These are phyloP conservation scores for Aspergillus ochraceus DNA, from an alignment of 2,329 filamentous ascomycete species.

Conservation along the genomic window DNA sequence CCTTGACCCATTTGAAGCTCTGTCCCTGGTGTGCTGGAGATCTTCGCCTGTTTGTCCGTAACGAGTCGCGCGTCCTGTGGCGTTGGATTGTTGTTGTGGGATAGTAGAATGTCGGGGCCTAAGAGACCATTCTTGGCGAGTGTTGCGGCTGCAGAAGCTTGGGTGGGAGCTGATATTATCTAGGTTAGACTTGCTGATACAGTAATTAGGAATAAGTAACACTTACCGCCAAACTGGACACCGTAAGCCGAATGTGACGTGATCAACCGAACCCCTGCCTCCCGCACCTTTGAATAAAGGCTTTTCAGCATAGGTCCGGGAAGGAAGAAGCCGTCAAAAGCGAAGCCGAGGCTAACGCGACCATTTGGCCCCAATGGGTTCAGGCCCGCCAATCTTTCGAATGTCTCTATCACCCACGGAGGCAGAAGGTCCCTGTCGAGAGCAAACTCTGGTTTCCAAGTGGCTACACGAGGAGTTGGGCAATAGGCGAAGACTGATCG, in stretches of 20 bases:
- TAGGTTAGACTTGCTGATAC: background rate
- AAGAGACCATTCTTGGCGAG: background rate
- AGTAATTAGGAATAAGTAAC: background rate
- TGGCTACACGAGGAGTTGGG: background rate
- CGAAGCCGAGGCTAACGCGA: background rate
- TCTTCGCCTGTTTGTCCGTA: background rate
- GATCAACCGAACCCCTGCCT: background rate
- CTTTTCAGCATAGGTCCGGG: background rate
- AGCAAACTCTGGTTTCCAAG: background rate
- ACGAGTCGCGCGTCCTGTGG: background rate
- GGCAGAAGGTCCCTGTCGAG: background rate
- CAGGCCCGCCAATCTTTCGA: background rate
- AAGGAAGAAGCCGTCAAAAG: background rate
- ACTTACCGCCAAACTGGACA: background rate
- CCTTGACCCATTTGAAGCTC: background rate
- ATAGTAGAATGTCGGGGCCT: background rate
- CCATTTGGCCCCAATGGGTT: background rate
- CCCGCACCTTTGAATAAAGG: background rate
- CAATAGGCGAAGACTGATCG: background rate
- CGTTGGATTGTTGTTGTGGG: background rate
- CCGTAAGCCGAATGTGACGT: background rate
- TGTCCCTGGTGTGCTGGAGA: background rate
- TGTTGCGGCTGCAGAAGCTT: background rate
- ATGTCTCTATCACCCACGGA: background rate
- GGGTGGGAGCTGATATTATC: background rate